Conservation (phyloP, 139 green algal genomes). For the Astrephomene gubernaculifera region DNA sequence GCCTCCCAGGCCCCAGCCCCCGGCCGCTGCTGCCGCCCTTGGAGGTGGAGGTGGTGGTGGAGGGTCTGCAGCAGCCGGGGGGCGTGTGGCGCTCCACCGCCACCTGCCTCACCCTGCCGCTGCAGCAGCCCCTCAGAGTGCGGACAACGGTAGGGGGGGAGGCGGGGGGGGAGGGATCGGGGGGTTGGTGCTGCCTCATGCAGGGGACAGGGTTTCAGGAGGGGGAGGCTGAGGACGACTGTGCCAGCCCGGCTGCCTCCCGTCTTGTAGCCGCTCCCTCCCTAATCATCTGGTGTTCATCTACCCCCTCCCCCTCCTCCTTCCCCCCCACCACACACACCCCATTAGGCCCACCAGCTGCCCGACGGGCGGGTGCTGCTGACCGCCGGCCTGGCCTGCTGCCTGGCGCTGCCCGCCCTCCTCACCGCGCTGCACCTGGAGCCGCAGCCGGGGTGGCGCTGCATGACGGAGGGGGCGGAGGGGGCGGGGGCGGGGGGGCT, state of each 20-base stretch:
- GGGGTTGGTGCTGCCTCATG: too few species aligned
- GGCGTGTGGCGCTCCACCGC: constrained; percentile 35
- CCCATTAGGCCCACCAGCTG: constrained; percentile 36
- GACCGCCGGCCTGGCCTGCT: background rate
- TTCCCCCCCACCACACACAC: background rate
- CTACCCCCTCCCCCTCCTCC: background rate
- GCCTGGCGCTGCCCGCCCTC: constrained; percentile 12
- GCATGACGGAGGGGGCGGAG: background rate
- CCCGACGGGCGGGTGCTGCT: constrained; percentile 30
- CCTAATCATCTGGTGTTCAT: background rate
- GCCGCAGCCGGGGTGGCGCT: constrained; percentile 31
- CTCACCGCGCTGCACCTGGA: constrained; percentile 19
- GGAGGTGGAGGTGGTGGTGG: constrained; percentile 41
- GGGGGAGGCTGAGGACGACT: too few species aligned
- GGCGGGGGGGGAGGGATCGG: background rate
- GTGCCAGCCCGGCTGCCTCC: too few species aligned
- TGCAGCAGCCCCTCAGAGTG: constrained; percentile 12
- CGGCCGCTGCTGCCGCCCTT: constrained; percentile 14
- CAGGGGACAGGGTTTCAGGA: too few species aligned
- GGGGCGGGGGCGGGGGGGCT: background rate
- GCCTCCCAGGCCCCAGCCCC: too few species aligned
- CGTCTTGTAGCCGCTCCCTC: background rate
- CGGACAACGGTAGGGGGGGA: background rate
- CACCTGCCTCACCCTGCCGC: constrained; percentile 10
- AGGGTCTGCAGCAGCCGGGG: constrained; percentile 20